phyloP scores from a whole-genome alignment of 768 basidiomycete species.

The Cystoderma amianthinum region DNA sequence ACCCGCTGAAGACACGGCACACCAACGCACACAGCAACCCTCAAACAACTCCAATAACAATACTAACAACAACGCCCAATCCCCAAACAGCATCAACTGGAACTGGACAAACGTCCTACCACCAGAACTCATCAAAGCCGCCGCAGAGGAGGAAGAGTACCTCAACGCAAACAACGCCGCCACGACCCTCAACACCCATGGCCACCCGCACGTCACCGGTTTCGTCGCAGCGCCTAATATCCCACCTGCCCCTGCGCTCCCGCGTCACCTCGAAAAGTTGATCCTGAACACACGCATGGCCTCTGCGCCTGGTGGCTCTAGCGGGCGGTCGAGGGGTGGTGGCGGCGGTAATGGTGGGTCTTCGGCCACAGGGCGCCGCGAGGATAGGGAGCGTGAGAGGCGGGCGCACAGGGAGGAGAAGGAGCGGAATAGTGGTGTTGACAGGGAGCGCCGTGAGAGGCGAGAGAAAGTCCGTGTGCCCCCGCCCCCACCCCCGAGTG shows the following conservation, averaged over 20 bases:
- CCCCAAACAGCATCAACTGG: slow-evolving; percentile 3
- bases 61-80: slow-evolving; percentile 6
- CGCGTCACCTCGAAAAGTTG: slow-evolving; percentile 88
- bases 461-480: slow-evolving; percentile 17
- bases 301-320: slow-evolving; percentile 17
- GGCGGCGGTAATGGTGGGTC: slow-evolving; percentile 2
- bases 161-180: slow-evolving; percentile 34
- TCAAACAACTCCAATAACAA: slow-evolving; percentile 1
- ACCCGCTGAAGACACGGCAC: background rate
- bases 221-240: slow-evolving; percentile 67
- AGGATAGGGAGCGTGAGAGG: slow-evolving; percentile 14
- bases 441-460: slow-evolving; percentile 16
- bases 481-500: slow-evolving; percentile 20
- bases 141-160: slow-evolving; percentile 77
- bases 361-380: slow-evolving; percentile 3
- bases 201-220: slow-evolving; percentile 20
- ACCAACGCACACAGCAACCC: slow-evolving; percentile 3
- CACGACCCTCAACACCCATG: slow-evolving; percentile 9
- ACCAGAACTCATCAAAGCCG: slow-evolving; percentile 68
- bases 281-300: slow-evolving; percentile 65
- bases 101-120: slow-evolving; percentile 81
- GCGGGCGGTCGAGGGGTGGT: slow-evolving; percentile 17
- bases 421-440: slow-evolving; percentile 15
- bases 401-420: slow-evolving; percentile 10
- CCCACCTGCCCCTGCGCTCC: slow-evolving; percentile 83